Conservation (phyloP, 306 rosid genomes). For the Fragaria nilgerrensis region DNA sequence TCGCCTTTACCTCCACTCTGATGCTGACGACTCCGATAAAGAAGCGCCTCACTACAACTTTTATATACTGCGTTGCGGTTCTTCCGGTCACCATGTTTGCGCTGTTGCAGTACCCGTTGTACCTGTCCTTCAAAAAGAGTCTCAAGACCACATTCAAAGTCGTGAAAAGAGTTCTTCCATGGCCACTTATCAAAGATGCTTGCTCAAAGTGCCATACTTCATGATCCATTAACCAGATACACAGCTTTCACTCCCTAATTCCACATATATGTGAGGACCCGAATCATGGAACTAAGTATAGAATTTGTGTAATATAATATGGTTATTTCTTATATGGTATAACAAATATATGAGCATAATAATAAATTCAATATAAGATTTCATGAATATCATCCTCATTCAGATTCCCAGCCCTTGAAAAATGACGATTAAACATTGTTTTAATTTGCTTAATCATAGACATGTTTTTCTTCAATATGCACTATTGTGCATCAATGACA, state of each 20-base stretch:
- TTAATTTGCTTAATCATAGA: too few species aligned
- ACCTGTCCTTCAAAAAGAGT: not conserved
- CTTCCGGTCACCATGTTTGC: slow-evolving; percentile 33
- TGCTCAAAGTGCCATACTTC: not conserved
- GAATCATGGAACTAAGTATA: too few species aligned
- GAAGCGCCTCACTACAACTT: slow-evolving; percentile 15
- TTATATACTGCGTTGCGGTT: slow-evolving; percentile 24
- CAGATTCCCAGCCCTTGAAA: too few species aligned
- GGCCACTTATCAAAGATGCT: not conserved
- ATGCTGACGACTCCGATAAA: slow-evolving; percentile 13
- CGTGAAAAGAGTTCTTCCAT: not conserved
- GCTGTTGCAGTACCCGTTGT: slow-evolving; percentile 21
- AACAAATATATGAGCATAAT: too few species aligned
- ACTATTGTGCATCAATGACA: slow-evolving; percentile 16
- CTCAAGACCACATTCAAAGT: not conserved
- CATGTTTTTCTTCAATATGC: too few species aligned
- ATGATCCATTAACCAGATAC: not conserved
- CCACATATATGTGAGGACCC: too few species aligned
- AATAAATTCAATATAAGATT: too few species aligned
- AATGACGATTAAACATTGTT: not conserved
- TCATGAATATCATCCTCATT: too few species aligned
- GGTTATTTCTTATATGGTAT: too few species aligned
- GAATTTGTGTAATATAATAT: too few species aligned
- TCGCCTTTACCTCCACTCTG: slow-evolving; percentile 33
- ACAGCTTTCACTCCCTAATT: not conserved